Evolutionary conservation across 2,329 filamentous ascomycete genomes (phyloP).

Genomic region (Fusarium xylarioides): DNA sequence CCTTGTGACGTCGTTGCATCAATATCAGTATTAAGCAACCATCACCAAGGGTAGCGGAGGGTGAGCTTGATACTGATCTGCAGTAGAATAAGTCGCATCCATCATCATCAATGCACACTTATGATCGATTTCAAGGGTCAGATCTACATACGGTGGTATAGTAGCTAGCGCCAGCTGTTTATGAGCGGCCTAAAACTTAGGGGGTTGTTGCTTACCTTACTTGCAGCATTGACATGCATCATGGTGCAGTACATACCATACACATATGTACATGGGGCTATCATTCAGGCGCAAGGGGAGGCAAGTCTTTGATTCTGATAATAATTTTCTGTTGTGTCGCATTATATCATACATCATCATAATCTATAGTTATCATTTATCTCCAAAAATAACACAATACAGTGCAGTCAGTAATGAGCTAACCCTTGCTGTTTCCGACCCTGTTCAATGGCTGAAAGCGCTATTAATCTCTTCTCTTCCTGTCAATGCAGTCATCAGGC

Average conservation of each 20-base stretch:
- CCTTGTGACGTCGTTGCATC: background rate
- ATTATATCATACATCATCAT: conserved; percentile 39
- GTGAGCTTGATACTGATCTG: conserved; percentile 17
- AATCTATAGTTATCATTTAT: conserved; percentile 21
- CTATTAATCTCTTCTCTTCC: conserved; percentile 1
- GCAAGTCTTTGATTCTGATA: background rate
- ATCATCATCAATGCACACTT: conserved; percentile 30
- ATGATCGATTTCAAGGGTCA: conserved; percentile 4
- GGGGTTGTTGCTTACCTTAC: background rate
- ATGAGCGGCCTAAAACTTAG: background rate
- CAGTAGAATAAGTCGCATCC: conserved; percentile 2
- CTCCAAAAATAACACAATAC: background rate
- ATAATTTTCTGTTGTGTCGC: background rate
- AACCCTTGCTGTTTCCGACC: background rate
- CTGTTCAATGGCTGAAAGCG: background rate
- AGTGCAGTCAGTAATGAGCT: background rate
- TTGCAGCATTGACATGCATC: background rate
- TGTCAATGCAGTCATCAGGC: conserved; percentile 17
- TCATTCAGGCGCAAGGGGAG: background rate
- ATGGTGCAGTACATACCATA: background rate
- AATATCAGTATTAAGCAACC: background rate
- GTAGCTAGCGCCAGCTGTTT: conserved; percentile 10
- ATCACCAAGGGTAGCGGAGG: background rate
- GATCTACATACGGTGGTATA: conserved; percentile 13
- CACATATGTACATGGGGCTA: too few species aligned